A percentile compares a stretch with the other conserved stretches of the same genome.
Conservation (phyloP, 148 eudicot species). For the Rhododendron griersonianum region DNA sequence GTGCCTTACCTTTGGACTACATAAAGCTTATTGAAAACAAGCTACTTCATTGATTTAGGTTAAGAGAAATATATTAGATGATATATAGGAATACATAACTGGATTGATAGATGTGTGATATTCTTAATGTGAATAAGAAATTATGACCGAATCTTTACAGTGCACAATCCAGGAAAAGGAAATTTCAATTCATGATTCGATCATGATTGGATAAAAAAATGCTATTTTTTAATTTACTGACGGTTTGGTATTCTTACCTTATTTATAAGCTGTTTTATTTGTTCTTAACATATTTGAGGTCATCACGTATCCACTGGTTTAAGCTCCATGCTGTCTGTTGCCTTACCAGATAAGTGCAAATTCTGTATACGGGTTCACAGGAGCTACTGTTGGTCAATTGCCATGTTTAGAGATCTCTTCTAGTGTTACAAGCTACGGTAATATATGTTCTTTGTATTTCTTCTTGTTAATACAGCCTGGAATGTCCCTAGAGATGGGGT, state of each 20-base stretch:
- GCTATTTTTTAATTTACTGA: background rate
- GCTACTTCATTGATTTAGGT: background rate
- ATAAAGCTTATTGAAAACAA: background rate
- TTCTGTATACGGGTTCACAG: slow-evolving; percentile 99
- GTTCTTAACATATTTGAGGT: background rate
- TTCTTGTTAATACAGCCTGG: background rate
- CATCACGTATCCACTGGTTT: background rate
- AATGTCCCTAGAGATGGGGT: background rate
- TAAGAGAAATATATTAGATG: background rate
- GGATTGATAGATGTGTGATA: background rate
- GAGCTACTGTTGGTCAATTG: slow-evolving; percentile 91
- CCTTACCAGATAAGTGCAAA: slow-evolving; percentile 91
- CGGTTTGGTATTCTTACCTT: background rate
- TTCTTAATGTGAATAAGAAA: background rate
- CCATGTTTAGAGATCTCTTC: slow-evolving; percentile 98
- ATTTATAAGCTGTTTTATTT: background rate
- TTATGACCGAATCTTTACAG: background rate
- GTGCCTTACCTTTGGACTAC: background rate
- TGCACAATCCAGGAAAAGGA: background rate
- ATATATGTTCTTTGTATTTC: slow-evolving; percentile 12
- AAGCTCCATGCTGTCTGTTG: slow-evolving; percentile 16
- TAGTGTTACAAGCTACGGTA: slow-evolving; percentile 99
- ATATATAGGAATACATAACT: background rate
- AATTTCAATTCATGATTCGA: background rate
- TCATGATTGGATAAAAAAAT: background rate